Evolutionary conservation across 2,329 filamentous ascomycete genomes (phyloP).

Genomic region (Gliomastix tumulicola): DNA sequence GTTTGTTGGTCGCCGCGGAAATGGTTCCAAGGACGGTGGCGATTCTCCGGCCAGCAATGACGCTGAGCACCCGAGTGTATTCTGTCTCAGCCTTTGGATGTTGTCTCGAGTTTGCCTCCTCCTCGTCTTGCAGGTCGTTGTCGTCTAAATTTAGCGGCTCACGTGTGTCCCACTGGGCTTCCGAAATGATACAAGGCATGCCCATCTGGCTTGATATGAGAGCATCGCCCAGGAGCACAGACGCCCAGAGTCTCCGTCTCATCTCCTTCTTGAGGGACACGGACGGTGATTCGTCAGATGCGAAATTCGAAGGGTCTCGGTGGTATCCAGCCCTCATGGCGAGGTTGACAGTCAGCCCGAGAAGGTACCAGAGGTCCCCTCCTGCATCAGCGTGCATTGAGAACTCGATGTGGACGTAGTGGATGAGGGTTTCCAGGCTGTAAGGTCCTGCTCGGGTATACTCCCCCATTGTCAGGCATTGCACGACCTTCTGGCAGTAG

Average conservation of each 20-base stretch:
- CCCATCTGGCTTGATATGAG: conserved; percentile 33
- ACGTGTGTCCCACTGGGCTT: conserved; percentile 28
- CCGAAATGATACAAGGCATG: conserved; percentile 31
- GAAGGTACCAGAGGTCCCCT: conserved; percentile 23
- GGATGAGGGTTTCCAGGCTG: conserved; percentile 28
- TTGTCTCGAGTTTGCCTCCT: conserved; percentile 26
- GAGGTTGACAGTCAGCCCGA: conserved; percentile 23
- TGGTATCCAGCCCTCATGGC: conserved; percentile 30
- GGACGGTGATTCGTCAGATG: no score
- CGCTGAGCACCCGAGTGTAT: conserved; percentile 28
- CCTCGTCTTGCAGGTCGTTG: conserved; percentile 27
- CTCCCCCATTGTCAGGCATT: conserved; percentile 26
- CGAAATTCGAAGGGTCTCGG: conserved; percentile 31
- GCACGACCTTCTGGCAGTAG: conserved; percentile 21
- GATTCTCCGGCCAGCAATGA: conserved; percentile 17
- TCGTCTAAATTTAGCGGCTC: conserved; percentile 36
- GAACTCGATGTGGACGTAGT: conserved; percentile 23
- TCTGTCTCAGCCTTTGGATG: conserved; percentile 30
- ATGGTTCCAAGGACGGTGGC: conserved; percentile 13
- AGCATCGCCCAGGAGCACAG: conserved; percentile 31
- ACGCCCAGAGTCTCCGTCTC: conserved; percentile 33
- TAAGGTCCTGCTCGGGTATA: conserved; percentile 35
- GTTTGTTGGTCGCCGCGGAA: conserved; percentile 6
- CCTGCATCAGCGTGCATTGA: conserved; percentile 18
- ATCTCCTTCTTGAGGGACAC: conserved; percentile 35